A percentile compares a stretch with the other conserved stretches of the same genome.
phyloP scores from a whole-genome alignment of 352 stramenopile genomes.

The Peronospora tabacina region DNA sequence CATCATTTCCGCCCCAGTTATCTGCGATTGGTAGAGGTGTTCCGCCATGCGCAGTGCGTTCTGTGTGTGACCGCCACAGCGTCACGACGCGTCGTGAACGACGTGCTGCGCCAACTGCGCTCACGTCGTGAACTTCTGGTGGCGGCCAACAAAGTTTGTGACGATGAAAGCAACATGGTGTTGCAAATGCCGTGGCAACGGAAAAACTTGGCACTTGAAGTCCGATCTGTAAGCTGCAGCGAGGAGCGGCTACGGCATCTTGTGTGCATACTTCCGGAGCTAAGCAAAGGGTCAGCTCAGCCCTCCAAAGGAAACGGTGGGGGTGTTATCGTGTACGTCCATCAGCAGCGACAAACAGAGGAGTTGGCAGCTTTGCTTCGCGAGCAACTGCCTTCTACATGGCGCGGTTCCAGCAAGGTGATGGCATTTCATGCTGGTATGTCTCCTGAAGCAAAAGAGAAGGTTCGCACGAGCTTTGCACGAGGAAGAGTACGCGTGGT shows the following conservation, averaged over 20 bases:
- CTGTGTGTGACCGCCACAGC: conserved; percentile 92
- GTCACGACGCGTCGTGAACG: conserved; percentile 58
- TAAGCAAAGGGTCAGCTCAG: conserved; percentile 24
- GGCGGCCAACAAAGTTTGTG: conserved; percentile 1
- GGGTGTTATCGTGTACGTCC: conserved; percentile 77
- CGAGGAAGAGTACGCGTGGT: conserved; percentile 83
- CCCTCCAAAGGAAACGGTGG: conserved; percentile 22
- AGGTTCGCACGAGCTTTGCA: conserved; percentile 82
- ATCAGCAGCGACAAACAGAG: conserved; percentile 70
- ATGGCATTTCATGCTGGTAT: conserved; percentile 92
- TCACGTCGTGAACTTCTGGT: conserved; percentile 15
- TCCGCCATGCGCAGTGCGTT: conserved; percentile 60
- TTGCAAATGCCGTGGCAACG: conserved; percentile 73
- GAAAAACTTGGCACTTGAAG: conserved; percentile 50
- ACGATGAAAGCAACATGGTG: conserved; percentile 38
- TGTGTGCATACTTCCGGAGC: conserved; percentile 18
- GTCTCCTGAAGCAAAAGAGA: conserved; percentile 66
- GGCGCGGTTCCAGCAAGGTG: conserved; percentile 37
- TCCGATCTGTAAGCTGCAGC: conserved; percentile 46
- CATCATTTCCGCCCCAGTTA: conserved; percentile 91
- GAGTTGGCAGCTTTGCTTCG: conserved; percentile 57
- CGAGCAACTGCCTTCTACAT: conserved; percentile 38
- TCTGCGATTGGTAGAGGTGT: conserved; percentile 47
- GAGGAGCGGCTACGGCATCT: conserved; percentile 44
- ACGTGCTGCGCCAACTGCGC: conserved; percentile 58